phyloP scores from a whole-genome alignment of 441 rosid genomes.

The Jatropha multifida region DNA sequence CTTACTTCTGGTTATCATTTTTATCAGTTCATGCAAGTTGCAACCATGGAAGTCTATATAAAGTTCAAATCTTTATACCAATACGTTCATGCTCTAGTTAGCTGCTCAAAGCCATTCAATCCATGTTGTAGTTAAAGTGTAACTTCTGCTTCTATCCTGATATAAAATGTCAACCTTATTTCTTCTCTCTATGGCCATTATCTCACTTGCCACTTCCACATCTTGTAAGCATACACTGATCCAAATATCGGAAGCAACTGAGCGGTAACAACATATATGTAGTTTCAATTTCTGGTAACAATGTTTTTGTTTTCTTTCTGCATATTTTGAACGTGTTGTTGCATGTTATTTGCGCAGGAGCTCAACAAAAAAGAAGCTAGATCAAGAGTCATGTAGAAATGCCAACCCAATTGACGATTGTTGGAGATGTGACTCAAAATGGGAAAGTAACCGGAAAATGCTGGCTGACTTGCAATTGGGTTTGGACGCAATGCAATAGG shows the following conservation, averaged over 20 bases:
- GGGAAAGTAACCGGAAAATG: constrained; percentile 68
- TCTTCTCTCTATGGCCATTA: not conserved
- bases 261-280: constrained; percentile 19
- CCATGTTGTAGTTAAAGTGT: not conserved
- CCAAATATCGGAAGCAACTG: constrained; percentile 23
- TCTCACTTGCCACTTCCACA: constrained; percentile 16
- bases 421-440: constrained; percentile 74
- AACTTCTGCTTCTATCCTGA: not conserved
- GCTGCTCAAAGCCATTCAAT: constrained; percentile 1
- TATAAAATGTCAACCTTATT: constrained; percentile 8
- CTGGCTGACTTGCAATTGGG: constrained; percentile 69
- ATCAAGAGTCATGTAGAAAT: constrained; percentile 53
- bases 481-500: constrained; percentile 78
- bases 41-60: not conserved
- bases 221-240: constrained; percentile 8
- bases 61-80: not conserved
- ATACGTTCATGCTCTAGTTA: not conserved
- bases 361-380: constrained; percentile 48
- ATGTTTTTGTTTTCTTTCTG: not conserved
- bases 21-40: not conserved
- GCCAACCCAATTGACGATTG: constrained; percentile 91
- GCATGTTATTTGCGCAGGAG: constrained; percentile 28
- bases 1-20: not conserved
- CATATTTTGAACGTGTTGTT: not conserved
- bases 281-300: not conserved